A percentile compares a stretch with the other conserved stretches of the same genome.
Evolutionary conservation across 257 asterid genomes (phyloP).

Genomic region (Solanum pinnatisectum): DNA sequence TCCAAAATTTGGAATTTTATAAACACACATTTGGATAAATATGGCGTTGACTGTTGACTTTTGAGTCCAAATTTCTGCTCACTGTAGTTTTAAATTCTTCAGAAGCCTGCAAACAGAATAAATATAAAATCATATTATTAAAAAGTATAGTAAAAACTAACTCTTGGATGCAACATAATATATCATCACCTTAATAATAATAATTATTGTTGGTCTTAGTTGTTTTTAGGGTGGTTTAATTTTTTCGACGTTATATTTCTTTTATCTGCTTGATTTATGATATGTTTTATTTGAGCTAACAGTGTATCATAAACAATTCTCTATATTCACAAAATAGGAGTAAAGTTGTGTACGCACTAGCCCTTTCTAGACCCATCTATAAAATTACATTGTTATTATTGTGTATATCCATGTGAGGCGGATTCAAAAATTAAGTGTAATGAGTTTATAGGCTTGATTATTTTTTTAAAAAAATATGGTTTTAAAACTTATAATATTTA

Average conservation of each 20-base stretch:
- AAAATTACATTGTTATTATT: not conserved
- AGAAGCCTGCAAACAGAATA: slow-evolving; percentile 32
- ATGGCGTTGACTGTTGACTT: not conserved
- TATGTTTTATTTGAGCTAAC: no score
- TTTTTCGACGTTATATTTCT: no score
- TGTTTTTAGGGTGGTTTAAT: no score
- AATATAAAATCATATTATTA: not conserved
- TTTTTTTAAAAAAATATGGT: not conserved
- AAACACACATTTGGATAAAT: not conserved
- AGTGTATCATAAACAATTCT: not conserved
- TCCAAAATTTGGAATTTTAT: not conserved
- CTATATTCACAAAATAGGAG: not conserved
- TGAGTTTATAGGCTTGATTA: not conserved
- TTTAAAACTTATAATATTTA: not conserved
- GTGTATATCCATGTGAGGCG: not conserved
- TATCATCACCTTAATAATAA: not conserved
- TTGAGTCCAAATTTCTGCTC: not conserved
- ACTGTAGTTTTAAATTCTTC: slow-evolving; percentile 59
- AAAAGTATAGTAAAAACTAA: not conserved
- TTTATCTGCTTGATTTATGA: no score
- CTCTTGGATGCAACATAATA: not conserved
- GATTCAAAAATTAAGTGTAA: not conserved
- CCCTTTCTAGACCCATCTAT: accelerated
- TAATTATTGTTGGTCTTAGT: not conserved
- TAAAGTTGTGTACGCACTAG: accelerated